phyloP scores from a whole-genome alignment of 495 filamentous ascomycete genomes.

The Xylaria grammica region DNA sequence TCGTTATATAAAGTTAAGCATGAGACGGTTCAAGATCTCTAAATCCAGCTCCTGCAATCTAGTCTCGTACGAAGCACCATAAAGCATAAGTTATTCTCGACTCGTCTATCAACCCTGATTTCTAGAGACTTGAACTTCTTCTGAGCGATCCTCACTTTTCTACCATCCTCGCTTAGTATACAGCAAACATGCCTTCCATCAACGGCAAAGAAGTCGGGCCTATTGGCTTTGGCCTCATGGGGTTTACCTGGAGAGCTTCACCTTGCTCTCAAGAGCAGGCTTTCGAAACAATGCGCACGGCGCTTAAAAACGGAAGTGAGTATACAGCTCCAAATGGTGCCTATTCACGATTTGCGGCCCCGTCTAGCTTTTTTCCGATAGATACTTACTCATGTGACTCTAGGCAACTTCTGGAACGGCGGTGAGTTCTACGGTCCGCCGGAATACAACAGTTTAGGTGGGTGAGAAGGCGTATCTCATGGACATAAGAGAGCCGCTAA shows the following conservation, averaged over 20 bases:
- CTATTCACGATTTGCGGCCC: no score
- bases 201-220: constrained; percentile 56
- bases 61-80: not conserved
- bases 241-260: constrained; percentile 72
- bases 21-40: not conserved
- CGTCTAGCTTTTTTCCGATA: not conserved
- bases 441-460: constrained; percentile 62
- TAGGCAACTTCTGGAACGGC: constrained; percentile 74
- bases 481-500: not conserved
- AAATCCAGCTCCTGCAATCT: not conserved
- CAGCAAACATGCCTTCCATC: constrained; percentile 50
- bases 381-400: not conserved
- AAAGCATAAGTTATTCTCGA: not conserved
- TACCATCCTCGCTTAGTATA: not conserved
- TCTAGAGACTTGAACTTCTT: no score
- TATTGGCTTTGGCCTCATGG: constrained; percentile 65
- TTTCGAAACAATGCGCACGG: constrained; percentile 69
- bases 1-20: not conserved
- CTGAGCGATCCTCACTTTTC: not conserved
- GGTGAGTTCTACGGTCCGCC: constrained; percentile 79
- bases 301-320: constrained; percentile 61
- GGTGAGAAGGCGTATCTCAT: not conserved
- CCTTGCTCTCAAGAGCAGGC: constrained; percentile 64
- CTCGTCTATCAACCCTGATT: no score
- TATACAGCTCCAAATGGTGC: no score